Evolutionary conservation across 768 basidiomycete species (phyloP), one percentile per base, ranked within the genome.

Genomic region (Trametes coccinea): DNA sequence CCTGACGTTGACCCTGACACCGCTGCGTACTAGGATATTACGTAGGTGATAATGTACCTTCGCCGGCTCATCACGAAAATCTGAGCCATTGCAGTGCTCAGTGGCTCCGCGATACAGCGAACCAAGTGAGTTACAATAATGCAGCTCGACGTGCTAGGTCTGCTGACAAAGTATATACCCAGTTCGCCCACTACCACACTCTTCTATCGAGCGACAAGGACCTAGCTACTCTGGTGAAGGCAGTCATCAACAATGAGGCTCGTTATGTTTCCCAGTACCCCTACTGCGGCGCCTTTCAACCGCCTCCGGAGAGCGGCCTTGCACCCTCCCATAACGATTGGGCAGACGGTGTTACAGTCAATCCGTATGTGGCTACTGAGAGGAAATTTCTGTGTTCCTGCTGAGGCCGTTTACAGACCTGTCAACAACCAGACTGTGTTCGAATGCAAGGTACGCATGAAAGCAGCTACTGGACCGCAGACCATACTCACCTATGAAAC

Each of bases 281-380:
- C 0, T 92, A 92, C 71, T 92, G 90, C 67, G 88, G 90, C 43
- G 79, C 89, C 14, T 92, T 92, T 75, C 90, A 92, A 62, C 89
- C 90, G 46, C 90, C 90, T 9, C 83, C 85, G 0, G 89, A 91
- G 67, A 90, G 88, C 62, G 84, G 87, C 4, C 74, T 92, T 31
- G 67, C 77, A 1, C 86, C 85, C 0, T 80, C 84, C 10, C 77
- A 83, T 66, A 92, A 92, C 64, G 80, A 82, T 60, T 92, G 80
- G 79, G 90, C 89, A 0, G 82, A 82, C 56, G 82, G 79, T 29
- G 89, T 92, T 10, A 82, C 77, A 0, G 88, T 92, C 13, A 88
- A 87, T 68, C 90, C 90, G 88, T 90, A 69, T 73, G 86, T 72
- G 5, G 5, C 3, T 29, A 46, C 7, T 5, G 17, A 22, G 22